phyloP scores from a whole-genome alignment of 139 green algal species.

The Picochlorum sp. region DNA sequence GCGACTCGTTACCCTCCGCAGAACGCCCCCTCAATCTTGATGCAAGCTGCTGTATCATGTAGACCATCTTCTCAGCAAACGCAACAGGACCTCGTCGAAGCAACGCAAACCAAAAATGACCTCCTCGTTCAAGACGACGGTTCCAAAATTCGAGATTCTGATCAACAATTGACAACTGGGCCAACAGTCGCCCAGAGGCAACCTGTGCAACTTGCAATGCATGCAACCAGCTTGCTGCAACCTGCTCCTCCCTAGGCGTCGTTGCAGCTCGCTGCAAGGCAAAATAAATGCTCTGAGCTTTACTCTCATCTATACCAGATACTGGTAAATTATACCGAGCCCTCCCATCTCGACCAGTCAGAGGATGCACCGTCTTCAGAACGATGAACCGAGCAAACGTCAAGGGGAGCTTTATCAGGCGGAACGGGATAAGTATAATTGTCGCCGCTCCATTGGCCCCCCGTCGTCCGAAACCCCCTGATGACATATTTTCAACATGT shows the following conservation, averaged over 20 bases:
- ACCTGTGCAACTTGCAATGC: constrained; percentile 25
- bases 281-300: constrained; percentile 26
- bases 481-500: too few relatives aligned
- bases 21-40: not conserved
- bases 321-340: constrained; percentile 13
- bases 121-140: constrained; percentile 16
- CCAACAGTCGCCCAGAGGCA: constrained; percentile 20
- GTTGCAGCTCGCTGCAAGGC: constrained; percentile 19
- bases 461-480: too few relatives aligned
- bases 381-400: not conserved
- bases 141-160: constrained; percentile 35
- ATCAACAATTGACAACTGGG: constrained; percentile 29
- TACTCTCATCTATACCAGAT: constrained; percentile 26
- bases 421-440: constrained; percentile 1
- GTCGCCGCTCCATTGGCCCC: not conserved
- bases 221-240: constrained; percentile 17
- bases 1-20: not conserved
- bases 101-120: constrained; percentile 38
- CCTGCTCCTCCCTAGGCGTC: constrained; percentile 16
- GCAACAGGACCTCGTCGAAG: constrained; percentile 30
- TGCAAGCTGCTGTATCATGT: constrained; percentile 15
- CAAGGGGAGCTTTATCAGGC: constrained; percentile 1
- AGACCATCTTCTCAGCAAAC: constrained; percentile 31
- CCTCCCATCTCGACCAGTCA: not conserved
- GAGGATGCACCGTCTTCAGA: not conserved